Conservation (phyloP, 495 filamentous ascomycete species). For the Talaromyces trachyspermus region DNA sequence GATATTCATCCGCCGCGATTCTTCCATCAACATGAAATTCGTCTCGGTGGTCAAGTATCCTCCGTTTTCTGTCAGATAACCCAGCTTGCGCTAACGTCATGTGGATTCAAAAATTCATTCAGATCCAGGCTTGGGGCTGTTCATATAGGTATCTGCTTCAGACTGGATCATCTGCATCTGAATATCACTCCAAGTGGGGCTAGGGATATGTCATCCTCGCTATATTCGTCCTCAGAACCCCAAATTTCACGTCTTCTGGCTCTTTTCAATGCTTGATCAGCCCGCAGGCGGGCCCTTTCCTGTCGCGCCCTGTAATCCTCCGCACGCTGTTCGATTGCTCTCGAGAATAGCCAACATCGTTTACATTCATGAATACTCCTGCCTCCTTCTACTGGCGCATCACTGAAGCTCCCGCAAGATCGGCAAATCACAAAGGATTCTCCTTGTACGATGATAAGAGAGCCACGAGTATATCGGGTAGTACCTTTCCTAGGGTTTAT, state of each 20-base stretch:
- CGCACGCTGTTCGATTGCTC: neutral
- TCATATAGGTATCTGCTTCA: slow-evolving; percentile 6
- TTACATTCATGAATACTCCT: neutral
- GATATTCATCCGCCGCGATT: too few relatives aligned
- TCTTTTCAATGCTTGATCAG: neutral
- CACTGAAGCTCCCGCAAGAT: slow-evolving; percentile 13
- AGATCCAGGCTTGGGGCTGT: neutral
- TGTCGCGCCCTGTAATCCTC: neutral
- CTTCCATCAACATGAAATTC: too few relatives aligned
- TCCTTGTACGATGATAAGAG: slow-evolving; percentile 18
- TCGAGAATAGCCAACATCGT: neutral
- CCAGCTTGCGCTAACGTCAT: slow-evolving; percentile 1
- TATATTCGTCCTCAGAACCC: slow-evolving; percentile 1
- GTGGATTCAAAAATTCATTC: slow-evolving; percentile 3
- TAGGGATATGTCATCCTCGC: slow-evolving; percentile 6
- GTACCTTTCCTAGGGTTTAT: slow-evolving; percentile 17
- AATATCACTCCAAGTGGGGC: slow-evolving; percentile 7
- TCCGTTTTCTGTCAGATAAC: too few relatives aligned
- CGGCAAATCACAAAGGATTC: slow-evolving; percentile 21
- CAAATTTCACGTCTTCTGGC: slow-evolving; percentile 1
- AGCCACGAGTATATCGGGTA: slow-evolving; percentile 27
- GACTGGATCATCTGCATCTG: slow-evolving; percentile 10
- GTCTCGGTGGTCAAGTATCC: too few relatives aligned
- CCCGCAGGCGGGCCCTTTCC: neutral
- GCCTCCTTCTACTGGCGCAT: neutral